Base-by-base conservation (phyloP, 139 green algal genomes). In the Chlorella sp. region DNA sequence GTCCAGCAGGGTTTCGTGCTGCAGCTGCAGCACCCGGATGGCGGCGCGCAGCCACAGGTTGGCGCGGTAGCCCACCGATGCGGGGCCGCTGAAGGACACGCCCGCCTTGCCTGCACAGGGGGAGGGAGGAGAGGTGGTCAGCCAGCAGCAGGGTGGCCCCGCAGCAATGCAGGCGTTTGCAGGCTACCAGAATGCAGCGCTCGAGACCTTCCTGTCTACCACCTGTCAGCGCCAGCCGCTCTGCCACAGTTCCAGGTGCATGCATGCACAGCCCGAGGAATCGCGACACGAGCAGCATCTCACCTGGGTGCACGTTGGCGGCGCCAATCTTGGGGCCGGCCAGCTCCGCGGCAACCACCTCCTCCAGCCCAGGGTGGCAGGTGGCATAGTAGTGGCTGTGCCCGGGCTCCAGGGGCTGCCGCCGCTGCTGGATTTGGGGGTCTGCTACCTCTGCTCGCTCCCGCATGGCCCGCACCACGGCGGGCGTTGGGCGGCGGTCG, bases 351-450 rank as follows among this genome's bases (percentile, higher is more conserved):
- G 91, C 94, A 26, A 97, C 87, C 7, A 95, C 87, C 73, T 91
- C 83, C 67, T 98, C 94, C n/a, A 97, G 73, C 0, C 95, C 95
- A 13, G 95, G 95, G 30, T 94, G 90, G 83, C 95, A 98, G 1
- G 95, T 97, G 16, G 90, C 95, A 51, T 92, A 95, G 88, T 88
- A 97, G 34, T 65, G 70, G 32, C 65, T 62, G 14, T 76, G 64
- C 22, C 64, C 79, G 1, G 64, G 62, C 44, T n/a, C 17, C 32
- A 76, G 64, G 32, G 14, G 62, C 43, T 76, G 30, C n/a, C 64
- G 17, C 44, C 79, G 79, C 64, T 84, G 62, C 64, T 76, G 67
- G 28, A 64, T 26, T 32, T 83, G 78, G 0, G 62, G 79, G 19
- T 84, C 64, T 3, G 16, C 24, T 20, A 17, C 26, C 46, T 75